phyloP scores from a whole-genome alignment of 306 rosid species.

The Hippophae rhamnoides region DNA sequence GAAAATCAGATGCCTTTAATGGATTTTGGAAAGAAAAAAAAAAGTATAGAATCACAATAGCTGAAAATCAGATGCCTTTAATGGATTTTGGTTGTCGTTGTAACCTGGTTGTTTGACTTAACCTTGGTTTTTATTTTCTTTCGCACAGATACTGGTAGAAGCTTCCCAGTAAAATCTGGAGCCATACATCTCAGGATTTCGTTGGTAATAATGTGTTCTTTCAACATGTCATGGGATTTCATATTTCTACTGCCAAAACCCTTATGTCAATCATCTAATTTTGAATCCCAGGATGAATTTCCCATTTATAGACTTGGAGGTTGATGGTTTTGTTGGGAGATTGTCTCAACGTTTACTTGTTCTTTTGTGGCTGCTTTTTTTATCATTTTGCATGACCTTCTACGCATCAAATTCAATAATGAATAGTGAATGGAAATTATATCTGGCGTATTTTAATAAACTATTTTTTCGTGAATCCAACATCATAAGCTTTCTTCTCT shows the following conservation, averaged over 20 bases:
- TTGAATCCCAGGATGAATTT: constrained; percentile 19
- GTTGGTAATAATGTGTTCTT: constrained; percentile 39
- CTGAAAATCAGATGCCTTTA: neutral
- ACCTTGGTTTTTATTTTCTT: no score
- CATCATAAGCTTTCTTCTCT: no score
- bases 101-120: constrained; percentile 13
- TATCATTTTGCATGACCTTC: constrained; percentile 6
- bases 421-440: no score
- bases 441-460: no score
- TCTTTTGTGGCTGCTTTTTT: constrained; percentile 11
- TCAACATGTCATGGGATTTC: constrained; percentile 17
- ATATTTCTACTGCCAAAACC: constrained; percentile 27
- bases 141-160: constrained; percentile 47
- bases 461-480: no score
- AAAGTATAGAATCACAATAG: no score
- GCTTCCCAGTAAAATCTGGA: constrained; percentile 40
- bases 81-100: constrained; percentile 17
- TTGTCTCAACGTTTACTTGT: constrained; percentile 6
- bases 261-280: constrained; percentile 23
- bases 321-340: constrained; percentile 20
- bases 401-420: constrained; percentile 3
- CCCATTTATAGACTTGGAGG: constrained; percentile 22
- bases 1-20: neutral
- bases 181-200: constrained; percentile 18
- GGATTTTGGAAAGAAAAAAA: constrained; percentile 6